Conservation (phyloP, 2,329 filamentous ascomycete species). For the Botryosphaeria dothidea region DNA sequence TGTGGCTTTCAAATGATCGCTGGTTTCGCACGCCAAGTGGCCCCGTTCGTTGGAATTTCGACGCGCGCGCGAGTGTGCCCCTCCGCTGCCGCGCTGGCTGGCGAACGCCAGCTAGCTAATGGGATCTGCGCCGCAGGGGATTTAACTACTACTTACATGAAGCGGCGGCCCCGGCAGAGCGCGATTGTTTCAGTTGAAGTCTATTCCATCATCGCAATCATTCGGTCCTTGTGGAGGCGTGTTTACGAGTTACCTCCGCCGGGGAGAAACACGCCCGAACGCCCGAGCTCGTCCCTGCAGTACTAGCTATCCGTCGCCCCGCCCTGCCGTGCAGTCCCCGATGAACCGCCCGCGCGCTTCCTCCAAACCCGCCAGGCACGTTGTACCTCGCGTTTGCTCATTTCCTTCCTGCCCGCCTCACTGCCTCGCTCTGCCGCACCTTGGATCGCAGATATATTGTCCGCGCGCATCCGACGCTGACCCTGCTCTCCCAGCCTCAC, state of each 20-base stretch:
- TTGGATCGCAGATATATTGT: slow-evolving; percentile 21
- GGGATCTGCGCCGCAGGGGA: slow-evolving; percentile 15
- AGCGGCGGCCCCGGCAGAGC: slow-evolving; percentile 10
- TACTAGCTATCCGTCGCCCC: slow-evolving; percentile 19
- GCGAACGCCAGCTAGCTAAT: background rate
- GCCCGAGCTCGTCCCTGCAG: slow-evolving; percentile 11
- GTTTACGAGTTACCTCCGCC: background rate
- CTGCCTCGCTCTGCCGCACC: slow-evolving; percentile 4
- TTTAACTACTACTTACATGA: background rate
- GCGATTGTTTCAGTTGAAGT: slow-evolving; percentile 12
- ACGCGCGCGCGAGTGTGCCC: background rate
- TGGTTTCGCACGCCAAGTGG: no score
- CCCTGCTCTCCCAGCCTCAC: slow-evolving; percentile 11
- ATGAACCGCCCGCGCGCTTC: slow-evolving; percentile 7
- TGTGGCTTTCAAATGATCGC: no score
- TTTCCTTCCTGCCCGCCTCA: background rate
- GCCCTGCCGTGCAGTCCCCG: slow-evolving; percentile 13
- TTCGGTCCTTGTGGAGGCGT: background rate
- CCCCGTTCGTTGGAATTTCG: background rate
- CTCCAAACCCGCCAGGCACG: background rate
- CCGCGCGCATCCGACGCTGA: slow-evolving; percentile 1
- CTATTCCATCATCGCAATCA: background rate
- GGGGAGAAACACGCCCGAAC: background rate
- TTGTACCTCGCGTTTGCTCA: background rate
- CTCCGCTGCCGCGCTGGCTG: background rate